Evolutionary conservation across 1,139 yeast species (phyloP), one percentile per base, ranked within the genome.

Genomic region (Yamadazyma songkhlaensis): DNA sequence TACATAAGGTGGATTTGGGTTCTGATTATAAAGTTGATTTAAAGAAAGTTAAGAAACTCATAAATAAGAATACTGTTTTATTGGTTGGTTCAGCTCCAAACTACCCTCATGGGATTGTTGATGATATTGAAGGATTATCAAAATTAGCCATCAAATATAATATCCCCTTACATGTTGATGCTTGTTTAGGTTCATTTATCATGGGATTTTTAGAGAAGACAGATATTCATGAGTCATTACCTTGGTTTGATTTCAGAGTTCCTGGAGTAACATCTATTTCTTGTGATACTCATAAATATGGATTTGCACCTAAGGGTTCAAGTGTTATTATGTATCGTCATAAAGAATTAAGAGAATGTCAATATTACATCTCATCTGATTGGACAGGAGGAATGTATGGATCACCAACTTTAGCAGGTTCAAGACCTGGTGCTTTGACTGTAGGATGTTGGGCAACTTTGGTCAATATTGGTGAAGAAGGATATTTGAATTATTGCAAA

Each of bases 361-460:
- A 92, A 62, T 92, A 92, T 60, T 92, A 84, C 58, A 75, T 90
- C 25, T 74, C 81, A 40, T 69, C 89, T 2, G 87, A 82, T 43
- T 92, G 98, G 98, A 72, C 82, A 7, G 98, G 98, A 32, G 98
- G 98, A 1, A 69, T 92, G 54, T 92, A 92, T 55, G 98, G 97
- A 0, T 88, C 97, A 0, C 97, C 97, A 2, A 92, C 97, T 0
- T 67, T 92, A 37, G 97, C 97, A 0, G 98, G 98, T 0, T 87
- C 96, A 8, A 78, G 97, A 47, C 97, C 97, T 0, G 98, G 98
- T 37, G 97, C 97, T 0, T 68, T 92, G 35, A 86, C 89, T 74
- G 97, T 85, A 11, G 97, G 97, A 0, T 90, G 97, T 57, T 92
- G 97, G 97, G 95, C 96, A 0, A 89, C 97, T 0, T 65, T 92